phyloP scores from a whole-genome alignment of 1,284 basidiomycete genomes.

The Acaromyces ingoldii region DNA sequence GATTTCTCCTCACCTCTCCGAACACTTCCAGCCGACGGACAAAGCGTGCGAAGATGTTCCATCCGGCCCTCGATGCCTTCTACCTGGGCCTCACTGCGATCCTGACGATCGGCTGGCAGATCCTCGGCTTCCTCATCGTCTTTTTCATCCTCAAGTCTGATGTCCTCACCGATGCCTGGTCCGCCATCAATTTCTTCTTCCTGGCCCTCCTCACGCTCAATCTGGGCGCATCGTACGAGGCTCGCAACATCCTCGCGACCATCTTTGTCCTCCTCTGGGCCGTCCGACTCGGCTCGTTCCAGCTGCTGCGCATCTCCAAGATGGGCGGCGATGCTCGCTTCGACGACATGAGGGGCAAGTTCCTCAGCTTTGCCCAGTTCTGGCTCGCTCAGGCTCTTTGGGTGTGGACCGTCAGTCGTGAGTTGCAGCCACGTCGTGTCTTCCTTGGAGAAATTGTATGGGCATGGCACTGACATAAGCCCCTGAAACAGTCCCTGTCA shows the following conservation, averaged over 20 bases:
- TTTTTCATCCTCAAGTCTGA: slow-evolving; percentile 40
- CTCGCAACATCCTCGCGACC: slow-evolving; percentile 60
- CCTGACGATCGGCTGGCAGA: slow-evolving; percentile 65
- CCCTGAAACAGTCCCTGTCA: slow-evolving; percentile 38
- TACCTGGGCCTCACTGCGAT: slow-evolving; percentile 66
- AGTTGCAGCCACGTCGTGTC: too few relatives aligned
- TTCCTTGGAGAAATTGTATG: too few relatives aligned
- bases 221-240: slow-evolving; percentile 54
- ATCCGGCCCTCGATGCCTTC: slow-evolving; percentile 58
- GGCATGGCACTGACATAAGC: too few relatives aligned
- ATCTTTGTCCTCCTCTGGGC: slow-evolving; percentile 58
- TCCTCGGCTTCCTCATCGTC: slow-evolving; percentile 62
- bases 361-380: slow-evolving; percentile 24
- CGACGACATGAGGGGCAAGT: slow-evolving; percentile 46
- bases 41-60: too few relatives aligned
- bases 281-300: slow-evolving; percentile 39
- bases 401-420: slow-evolving; percentile 26
- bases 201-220: slow-evolving; percentile 36
- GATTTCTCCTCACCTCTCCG: too few relatives aligned
- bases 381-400: slow-evolving; percentile 41
- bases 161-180: slow-evolving; percentile 46
- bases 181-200: slow-evolving; percentile 37
- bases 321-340: slow-evolving; percentile 45
- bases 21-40: too few relatives aligned
- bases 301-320: slow-evolving; percentile 46